Conservation (phyloP, 768 basidiomycete genomes). For the Rubroboletus satanas region DNA sequence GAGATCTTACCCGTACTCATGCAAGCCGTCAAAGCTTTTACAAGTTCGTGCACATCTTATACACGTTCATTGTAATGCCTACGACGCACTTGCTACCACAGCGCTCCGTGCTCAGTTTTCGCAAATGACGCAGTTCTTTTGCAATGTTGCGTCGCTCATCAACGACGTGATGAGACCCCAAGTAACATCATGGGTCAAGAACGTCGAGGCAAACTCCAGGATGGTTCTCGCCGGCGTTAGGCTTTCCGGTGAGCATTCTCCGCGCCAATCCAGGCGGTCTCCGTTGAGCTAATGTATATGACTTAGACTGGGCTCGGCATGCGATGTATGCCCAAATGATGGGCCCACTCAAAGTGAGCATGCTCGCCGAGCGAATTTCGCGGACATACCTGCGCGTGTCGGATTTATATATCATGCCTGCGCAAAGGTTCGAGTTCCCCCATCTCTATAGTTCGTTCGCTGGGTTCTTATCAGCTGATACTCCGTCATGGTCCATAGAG, state of each 20-base stretch:
- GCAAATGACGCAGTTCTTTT: slow-evolving; percentile 17
- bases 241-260: slow-evolving; percentile 4
- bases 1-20: slow-evolving; percentile 17
- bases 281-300: background rate
- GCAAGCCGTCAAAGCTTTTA: slow-evolving; percentile 18
- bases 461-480: background rate
- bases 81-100: background rate
- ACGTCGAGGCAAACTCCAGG: slow-evolving; percentile 11
- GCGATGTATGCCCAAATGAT: slow-evolving; percentile 24
- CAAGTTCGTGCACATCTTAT: background rate
- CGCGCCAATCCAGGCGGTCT: background rate
- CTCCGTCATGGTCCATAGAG: background rate
- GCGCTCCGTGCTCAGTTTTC: slow-evolving; percentile 19
- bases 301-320: slow-evolving; percentile 12
- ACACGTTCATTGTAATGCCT: background rate
- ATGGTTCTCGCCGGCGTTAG: slow-evolving; percentile 18
- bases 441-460: background rate
- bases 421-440: slow-evolving; percentile 13
- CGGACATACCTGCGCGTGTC: slow-evolving; percentile 17
- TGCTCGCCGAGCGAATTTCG: slow-evolving; percentile 20
- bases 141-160: slow-evolving; percentile 16
- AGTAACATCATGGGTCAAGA: slow-evolving; percentile 14
- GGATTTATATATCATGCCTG: slow-evolving; percentile 20
- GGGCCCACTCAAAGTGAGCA: slow-evolving; percentile 23
- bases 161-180: slow-evolving; percentile 21